Percentiles rank a stretch among this genome's conserved stretches.
These are phyloP conservation scores for Canavalia gladiata DNA, from an alignment of 306 rosid genomes.

Conservation along the genomic window DNA sequence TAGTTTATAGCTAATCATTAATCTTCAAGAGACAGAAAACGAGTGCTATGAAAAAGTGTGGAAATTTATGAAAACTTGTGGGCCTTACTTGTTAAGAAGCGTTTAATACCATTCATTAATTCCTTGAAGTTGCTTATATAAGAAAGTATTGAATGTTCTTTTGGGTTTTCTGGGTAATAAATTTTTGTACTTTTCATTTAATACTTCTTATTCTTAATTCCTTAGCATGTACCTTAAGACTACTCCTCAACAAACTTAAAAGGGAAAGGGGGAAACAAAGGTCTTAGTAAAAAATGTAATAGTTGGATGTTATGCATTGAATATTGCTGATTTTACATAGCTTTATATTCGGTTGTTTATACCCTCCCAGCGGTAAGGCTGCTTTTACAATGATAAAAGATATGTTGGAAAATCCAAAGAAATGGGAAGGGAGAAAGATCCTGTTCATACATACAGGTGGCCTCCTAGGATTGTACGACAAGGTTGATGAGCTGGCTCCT, in stretches of 20 bases:
- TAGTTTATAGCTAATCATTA: not conserved
- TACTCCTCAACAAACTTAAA: not conserved
- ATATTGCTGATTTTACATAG: conserved; percentile 29
- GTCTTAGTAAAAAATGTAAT: not conserved
- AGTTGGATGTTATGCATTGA: conserved; percentile 34
- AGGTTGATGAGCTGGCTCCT: conserved; percentile 78
- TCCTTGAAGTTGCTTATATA: not conserved
- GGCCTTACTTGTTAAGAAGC: not conserved
- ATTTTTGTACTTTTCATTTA: not conserved
- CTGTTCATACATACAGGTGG: conserved; percentile 97
- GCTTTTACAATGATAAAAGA: conserved; percentile 80
- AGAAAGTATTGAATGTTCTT: conserved; percentile 20
- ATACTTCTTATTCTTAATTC: conserved; percentile 24
- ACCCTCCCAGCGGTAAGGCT: conserved; percentile 80
- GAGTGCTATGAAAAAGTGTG: not conserved
- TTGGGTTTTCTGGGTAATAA: not conserved
- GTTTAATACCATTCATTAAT: not conserved
- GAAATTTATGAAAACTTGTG: not conserved
- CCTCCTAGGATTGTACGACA: conserved; percentile 87
- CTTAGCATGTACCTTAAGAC: not conserved
- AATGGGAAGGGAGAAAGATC: conserved; percentile 95
- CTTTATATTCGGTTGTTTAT: conserved; percentile 29
- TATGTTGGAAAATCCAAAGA: conserved; percentile 75
- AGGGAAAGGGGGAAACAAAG: not conserved
- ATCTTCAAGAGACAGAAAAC: conserved; percentile 2